Evolutionary conservation across 129 eudicot species (phyloP), one percentile per base, ranked within the genome.

Genomic region (Solidago caesia): DNA sequence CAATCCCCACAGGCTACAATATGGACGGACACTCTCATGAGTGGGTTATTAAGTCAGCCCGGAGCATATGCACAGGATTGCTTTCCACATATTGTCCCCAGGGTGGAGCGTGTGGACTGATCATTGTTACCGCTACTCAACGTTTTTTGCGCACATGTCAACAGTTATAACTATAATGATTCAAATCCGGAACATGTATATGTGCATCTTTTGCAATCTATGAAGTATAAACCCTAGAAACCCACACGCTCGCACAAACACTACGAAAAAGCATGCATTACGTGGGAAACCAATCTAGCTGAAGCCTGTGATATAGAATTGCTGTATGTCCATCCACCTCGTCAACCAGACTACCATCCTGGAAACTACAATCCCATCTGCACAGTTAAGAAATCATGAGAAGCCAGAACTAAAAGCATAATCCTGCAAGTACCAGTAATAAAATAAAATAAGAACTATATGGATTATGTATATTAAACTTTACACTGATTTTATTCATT

Each of bases 251-350:
- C 55, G 5, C n/a, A 67, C 15, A 26, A n/a, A 21, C 21, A 73
- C 6, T 62, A 61, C 48, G 64, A 72, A 77, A 59, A 74, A 59
- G 68, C 68, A 77, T 21, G 53, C 59, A 63, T 87, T 95, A 95
- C 99, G 79, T 87, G 16, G 99, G 88, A 72, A 91, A 95, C 99
- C 99, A 95, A 72, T 95, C 99, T 26, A 95, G 85, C 84, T 82
- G 99, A 67, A 95, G 97, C 69, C 92, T 79, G 77, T 95, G 99
- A 87, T 95, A 89, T 44, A 95, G 84, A 72, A 95, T 73, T 73
- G 99, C 99, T 4, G 99, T 95, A 77, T 95, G 99, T 62, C 99
- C 99, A 86, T 95, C 99, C 64, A 95, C 99, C 85, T 95, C 99
- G 77, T 95, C 97, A 58, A 95, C 99, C 82, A 95, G 81, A 76